phyloP scores from a whole-genome alignment of 2,329 filamentous ascomycete genomes.

The Amphichorda felina region DNA sequence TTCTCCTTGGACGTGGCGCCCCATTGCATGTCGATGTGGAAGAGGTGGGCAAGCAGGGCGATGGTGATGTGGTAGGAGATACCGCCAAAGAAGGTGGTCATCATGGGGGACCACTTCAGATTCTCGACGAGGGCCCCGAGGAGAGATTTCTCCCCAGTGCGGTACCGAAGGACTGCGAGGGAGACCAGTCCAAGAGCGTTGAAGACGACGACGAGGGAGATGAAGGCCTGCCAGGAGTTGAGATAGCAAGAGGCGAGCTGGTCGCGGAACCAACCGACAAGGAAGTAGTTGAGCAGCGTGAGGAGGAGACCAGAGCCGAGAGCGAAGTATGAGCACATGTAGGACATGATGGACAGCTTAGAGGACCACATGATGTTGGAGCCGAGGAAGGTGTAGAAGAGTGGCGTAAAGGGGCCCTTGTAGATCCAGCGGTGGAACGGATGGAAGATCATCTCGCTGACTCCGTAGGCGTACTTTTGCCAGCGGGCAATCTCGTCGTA shows the following conservation, averaged over 20 bases:
- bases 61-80: constrained; percentile 28
- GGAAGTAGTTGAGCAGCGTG: constrained; percentile 57
- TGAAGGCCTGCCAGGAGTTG: constrained; percentile 52
- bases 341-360: constrained; percentile 61
- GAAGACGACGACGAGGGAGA: constrained; percentile 54
- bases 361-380: constrained; percentile 52
- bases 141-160: constrained; percentile 40
- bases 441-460: constrained; percentile 60
- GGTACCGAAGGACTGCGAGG: constrained; percentile 51
- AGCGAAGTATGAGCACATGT: constrained; percentile 62
- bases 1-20: constrained; percentile 48
- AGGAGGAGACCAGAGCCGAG: constrained; percentile 57
- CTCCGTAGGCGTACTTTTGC: constrained; percentile 65
- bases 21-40: constrained; percentile 33
- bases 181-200: constrained; percentile 47
- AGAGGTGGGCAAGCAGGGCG: constrained; percentile 28
- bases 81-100: constrained; percentile 31
- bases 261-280: constrained; percentile 60
- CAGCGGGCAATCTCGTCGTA: constrained; percentile 62
- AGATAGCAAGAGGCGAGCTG: constrained; percentile 56
- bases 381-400: constrained; percentile 49
- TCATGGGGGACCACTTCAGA: constrained; percentile 49
- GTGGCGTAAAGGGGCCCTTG: constrained; percentile 51
- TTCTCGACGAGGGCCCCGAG: constrained; percentile 29
- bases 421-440: constrained; percentile 50